phyloP scores from a whole-genome alignment of 2,329 filamentous ascomycete species.

The Ophiobolus disseminans region DNA sequence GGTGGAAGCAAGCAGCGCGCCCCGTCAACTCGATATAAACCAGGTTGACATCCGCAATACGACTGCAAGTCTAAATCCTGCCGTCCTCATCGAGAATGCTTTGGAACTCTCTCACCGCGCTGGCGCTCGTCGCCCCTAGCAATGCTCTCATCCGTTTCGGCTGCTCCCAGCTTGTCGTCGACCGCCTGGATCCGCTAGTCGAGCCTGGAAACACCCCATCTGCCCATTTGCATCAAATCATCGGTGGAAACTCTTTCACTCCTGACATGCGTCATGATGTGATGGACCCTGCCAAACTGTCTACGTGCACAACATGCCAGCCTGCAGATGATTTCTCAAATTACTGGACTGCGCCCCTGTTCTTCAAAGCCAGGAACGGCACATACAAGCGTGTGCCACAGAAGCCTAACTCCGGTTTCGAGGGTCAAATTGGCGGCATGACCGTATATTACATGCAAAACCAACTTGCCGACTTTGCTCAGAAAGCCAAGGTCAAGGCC shows the following conservation, averaged over 20 bases:
- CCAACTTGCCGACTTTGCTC: conserved; percentile 31
- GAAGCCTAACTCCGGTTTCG: conserved; percentile 36
- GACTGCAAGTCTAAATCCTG: too few relatives aligned
- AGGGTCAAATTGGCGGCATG: conserved; percentile 33
- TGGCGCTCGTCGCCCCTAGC: conserved; percentile 26
- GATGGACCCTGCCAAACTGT: conserved; percentile 28
- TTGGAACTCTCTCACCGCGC: conserved; percentile 15
- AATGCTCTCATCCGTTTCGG: conserved; percentile 35
- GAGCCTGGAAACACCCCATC: conserved; percentile 30
- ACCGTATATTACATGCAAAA: conserved; percentile 42
- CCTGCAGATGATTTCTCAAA: conserved; percentile 27
- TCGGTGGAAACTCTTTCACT: conserved; percentile 36
- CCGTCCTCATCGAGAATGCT: conserved; percentile 27
- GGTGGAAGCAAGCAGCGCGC: too few relatives aligned
- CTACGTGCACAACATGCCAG: conserved; percentile 36
- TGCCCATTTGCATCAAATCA: conserved; percentile 36
- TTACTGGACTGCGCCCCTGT: conserved; percentile 38
- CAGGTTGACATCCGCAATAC: too few relatives aligned
- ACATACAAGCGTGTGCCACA: conserved; percentile 36
- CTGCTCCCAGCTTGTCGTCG: conserved; percentile 36
- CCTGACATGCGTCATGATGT: conserved; percentile 28
- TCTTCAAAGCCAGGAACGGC: conserved; percentile 32
- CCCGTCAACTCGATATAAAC: not conserved
- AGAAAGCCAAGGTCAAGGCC: conserved; percentile 51
- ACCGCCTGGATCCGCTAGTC: conserved; percentile 37